Percentiles rank a stretch among this genome's conserved stretches.
Evolutionary conservation across 805 yeast genomes (phyloP).

Genomic region (Ogataea pini): DNA sequence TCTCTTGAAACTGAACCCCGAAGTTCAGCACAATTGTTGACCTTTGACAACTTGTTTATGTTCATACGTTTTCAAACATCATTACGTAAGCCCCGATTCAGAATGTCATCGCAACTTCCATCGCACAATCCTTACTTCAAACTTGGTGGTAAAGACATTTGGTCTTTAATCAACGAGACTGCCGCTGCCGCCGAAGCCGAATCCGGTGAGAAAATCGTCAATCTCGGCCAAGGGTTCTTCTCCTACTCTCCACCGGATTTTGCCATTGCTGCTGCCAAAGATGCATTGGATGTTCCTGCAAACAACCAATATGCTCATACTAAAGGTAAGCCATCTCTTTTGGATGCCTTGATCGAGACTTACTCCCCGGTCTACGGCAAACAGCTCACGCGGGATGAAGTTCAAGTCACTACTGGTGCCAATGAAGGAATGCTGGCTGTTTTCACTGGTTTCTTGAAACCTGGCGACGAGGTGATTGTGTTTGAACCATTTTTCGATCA

Average conservation of each 20-base stretch:
- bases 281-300: conserved; percentile 69
- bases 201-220: conserved; percentile 75
- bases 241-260: conserved; percentile 96
- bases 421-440: conserved; percentile 91
- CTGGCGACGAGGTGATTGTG: conserved; percentile 94
- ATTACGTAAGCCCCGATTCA: conserved; percentile 1
- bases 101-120: conserved; percentile 36
- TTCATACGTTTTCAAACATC: neutral
- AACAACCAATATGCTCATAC: conserved; percentile 94
- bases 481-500: conserved; percentile 98
- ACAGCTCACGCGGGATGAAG: conserved; percentile 54
- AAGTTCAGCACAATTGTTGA: neutral
- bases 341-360: conserved; percentile 66
- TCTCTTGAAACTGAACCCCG: neutral
- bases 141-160: conserved; percentile 80
- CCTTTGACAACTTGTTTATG: neutral
- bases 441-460: conserved; percentile 78
- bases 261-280: conserved; percentile 78
- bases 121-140: conserved; percentile 68
- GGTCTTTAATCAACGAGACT: conserved; percentile 94
- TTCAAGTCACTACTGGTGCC: conserved; percentile 92
- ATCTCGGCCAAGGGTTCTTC: conserved; percentile 96
- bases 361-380: conserved; percentile 70
- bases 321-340: conserved; percentile 76
- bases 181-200: conserved; percentile 79